These are phyloP conservation scores for Syzygium jambos DNA, from an alignment of 345 rosid species.

Conservation along the genomic window DNA sequence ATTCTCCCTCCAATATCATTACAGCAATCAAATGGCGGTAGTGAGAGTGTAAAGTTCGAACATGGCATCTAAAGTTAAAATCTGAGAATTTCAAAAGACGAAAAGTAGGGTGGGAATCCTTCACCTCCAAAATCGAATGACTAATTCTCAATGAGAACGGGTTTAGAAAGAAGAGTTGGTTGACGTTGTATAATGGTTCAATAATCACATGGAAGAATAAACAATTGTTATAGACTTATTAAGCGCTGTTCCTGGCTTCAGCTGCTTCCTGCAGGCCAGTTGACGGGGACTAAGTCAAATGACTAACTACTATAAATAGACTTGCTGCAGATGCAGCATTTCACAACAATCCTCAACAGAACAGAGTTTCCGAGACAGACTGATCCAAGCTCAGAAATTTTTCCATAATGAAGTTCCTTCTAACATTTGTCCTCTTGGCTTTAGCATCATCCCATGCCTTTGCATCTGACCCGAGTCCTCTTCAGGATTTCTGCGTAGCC, in stretches of 20 bases:
- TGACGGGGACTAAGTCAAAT: not conserved
- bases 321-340: too few species aligned
- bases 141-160: not conserved
- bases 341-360: not conserved
- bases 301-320: not conserved
- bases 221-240: not conserved
- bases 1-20: not conserved
- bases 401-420: too few species aligned
- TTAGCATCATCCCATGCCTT: too few species aligned
- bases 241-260: not conserved
- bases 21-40: not conserved
- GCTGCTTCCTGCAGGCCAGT: not conserved
- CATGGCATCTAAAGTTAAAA: too few species aligned
- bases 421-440: too few species aligned
- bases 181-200: not conserved
- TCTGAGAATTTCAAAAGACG: not conserved
- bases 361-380: not conserved
- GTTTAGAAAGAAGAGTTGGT: not conserved
- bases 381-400: not conserved
- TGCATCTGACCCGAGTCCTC: too few species aligned
- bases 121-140: not conserved
- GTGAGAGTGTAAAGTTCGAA: not conserved
- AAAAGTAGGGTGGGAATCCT: not conserved
- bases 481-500: not conserved
- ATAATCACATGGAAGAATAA: not conserved